Evolutionary conservation across 139 green algal species (phyloP).

Genomic region (Micractinium sp.): DNA sequence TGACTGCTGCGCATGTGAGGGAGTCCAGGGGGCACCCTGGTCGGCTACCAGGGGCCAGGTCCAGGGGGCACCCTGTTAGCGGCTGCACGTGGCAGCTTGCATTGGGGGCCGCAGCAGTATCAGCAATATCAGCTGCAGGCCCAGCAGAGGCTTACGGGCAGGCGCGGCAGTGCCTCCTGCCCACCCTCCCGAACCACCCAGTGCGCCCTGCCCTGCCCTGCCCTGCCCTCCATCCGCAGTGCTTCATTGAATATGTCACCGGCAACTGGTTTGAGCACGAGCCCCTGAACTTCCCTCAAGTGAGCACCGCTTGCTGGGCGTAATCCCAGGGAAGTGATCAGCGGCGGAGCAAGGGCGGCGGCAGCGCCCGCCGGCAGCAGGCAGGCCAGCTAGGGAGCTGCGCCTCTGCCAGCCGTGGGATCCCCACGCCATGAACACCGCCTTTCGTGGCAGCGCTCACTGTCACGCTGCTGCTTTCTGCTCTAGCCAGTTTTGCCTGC

Average conservation of each 20-base stretch:
- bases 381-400: no score
- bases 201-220: not conserved
- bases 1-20: conserved; percentile 1
- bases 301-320: not conserved
- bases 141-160: no score
- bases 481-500: not conserved
- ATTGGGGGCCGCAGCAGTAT: no score
- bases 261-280: not conserved
- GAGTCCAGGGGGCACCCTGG: no score
- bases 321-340: no score
- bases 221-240: not conserved
- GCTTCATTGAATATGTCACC: not conserved
- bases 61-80: not conserved
- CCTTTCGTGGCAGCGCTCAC: no score
- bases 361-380: no score
- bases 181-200: no score
- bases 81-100: not conserved
- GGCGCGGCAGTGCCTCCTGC: not conserved
- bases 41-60: not conserved
- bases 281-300: not conserved
- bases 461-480: no score
- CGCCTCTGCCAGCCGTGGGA: no score
- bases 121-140: no score
- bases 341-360: not conserved
- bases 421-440: no score